Percentiles rank a stretch among this genome's conserved stretches.
Evolutionary conservation across 306 rosid genomes (phyloP).

Genomic region (Hippophae tibetana): DNA sequence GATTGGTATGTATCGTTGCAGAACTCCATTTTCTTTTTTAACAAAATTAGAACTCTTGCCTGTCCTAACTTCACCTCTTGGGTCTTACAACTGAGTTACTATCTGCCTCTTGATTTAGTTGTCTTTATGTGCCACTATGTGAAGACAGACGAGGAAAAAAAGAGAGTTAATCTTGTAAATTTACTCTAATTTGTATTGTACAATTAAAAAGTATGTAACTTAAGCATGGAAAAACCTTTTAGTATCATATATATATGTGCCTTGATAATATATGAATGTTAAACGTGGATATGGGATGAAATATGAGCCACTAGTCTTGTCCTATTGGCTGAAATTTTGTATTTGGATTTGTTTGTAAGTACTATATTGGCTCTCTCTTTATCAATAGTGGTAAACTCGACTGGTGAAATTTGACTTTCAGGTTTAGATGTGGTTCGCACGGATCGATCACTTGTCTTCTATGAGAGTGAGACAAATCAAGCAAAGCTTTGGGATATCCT

Average conservation of each 20-base stretch:
- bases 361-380: neutral
- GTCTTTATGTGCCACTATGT: too few relatives aligned
- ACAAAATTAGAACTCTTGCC: constrained; percentile 3
- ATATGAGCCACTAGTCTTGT: neutral
- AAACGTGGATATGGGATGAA: neutral
- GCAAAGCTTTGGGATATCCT: constrained; percentile 89
- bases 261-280: constrained; percentile 6
- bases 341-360: neutral
- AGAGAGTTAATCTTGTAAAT: too few relatives aligned
- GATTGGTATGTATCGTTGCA: constrained; percentile 51
- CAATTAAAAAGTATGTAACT: too few relatives aligned
- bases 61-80: neutral
- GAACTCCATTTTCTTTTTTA: constrained; percentile 7
- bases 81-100: neutral
- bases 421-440: constrained; percentile 91
- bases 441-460: constrained; percentile 72
- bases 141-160: too few relatives aligned
- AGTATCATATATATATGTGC: neutral
- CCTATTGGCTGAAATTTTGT: neutral
- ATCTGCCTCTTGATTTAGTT: too few relatives aligned
- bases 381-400: constrained; percentile 16
- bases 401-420: constrained; percentile 34
- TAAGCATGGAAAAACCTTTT: too few relatives aligned
- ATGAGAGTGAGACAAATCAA: constrained; percentile 72
- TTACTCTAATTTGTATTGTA: too few relatives aligned